These are phyloP conservation scores for Myxozyma sirexii DNA, from an alignment of 805 yeast genomes.

Conservation along the genomic window DNA sequence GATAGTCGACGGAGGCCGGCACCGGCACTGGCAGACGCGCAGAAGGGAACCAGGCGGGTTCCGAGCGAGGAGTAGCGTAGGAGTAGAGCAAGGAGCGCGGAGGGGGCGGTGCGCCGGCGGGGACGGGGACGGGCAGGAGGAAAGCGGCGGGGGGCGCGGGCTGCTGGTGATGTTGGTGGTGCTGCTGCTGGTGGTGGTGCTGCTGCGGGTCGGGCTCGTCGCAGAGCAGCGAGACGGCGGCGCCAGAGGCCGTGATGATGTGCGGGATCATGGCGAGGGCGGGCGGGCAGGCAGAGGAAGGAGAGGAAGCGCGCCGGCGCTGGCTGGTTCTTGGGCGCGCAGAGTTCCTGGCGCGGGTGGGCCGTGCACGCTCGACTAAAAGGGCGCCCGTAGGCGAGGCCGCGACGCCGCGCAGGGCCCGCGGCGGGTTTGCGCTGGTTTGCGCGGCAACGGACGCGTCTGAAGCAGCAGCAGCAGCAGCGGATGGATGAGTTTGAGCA, in stretches of 20 bases:
- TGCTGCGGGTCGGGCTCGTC: constrained; percentile 16
- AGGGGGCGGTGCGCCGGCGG: neutral
- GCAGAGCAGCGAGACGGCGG: constrained; percentile 28
- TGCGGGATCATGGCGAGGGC: constrained; percentile 29
- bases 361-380: constrained; percentile 11
- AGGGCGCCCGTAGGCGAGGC: constrained; percentile 17
- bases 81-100: neutral
- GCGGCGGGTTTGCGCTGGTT: too few species aligned
- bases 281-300: neutral
- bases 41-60: neutral
- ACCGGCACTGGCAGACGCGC: neutral
- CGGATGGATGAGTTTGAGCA: too few species aligned
- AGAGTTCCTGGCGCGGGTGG: neutral
- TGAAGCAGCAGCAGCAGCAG: neutral
- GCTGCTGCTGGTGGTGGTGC: neutral
- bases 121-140: neutral
- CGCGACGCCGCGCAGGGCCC: too few species aligned
- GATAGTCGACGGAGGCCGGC: neutral
- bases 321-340: neutral
- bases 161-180: neutral
- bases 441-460: too few species aligned
- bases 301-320: neutral
- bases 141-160: neutral
- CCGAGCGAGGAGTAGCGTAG: neutral
- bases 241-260: constrained; percentile 29